Base-by-base conservation (phyloP, 1,139 yeast genomes). In the Meyerozyma guilliermondii region DNA sequence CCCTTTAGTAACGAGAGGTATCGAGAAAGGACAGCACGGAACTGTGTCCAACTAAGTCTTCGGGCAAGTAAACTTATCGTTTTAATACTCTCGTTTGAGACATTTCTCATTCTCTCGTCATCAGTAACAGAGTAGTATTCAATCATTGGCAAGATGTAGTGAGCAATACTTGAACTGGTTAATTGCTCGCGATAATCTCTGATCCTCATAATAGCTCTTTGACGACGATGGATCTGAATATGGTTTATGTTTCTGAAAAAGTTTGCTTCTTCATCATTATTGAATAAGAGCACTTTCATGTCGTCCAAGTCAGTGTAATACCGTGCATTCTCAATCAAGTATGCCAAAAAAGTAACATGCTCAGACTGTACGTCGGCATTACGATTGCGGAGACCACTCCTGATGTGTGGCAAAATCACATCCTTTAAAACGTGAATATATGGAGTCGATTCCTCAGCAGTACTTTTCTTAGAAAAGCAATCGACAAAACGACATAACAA, bases 221-320 rank as follows among this genome's bases (percentile, higher is more conserved):
- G 89, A 54, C 97, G 83, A 63, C 95, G 80, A 55, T 85, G 91
- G 18, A 84, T 58, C 64, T 94, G 98, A 41, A 92, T 81, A 58
- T 92, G 97, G 47, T 76, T 76, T 36, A 94, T 73, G 55, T 89
- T 89, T 45, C 71, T 66, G 67, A 92, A 92, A 57, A 92, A 89
- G 59, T 87, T 83, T 1, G 89, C 85, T 54, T 88, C 96, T 39
- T 84, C 95, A 53, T 88, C 95, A 35, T 81, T 83, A 39, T 74
- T 74, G 52, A 71, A 76, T 1, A 84, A 65, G 40, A 92, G 66
- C 2, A 78, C 71, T 45, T 76, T 76, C 91, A 89, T 74, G 51
- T 87, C 95, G 22, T 70, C 68, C 38, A 88, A 66, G 3, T 77
- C 87, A 9, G 68, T 65, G 50, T 70, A 77, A 50, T 72, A 66